Evolutionary conservation across 2,329 filamentous ascomycete species (phyloP).

Genomic region (Lomentospora prolificans): DNA sequence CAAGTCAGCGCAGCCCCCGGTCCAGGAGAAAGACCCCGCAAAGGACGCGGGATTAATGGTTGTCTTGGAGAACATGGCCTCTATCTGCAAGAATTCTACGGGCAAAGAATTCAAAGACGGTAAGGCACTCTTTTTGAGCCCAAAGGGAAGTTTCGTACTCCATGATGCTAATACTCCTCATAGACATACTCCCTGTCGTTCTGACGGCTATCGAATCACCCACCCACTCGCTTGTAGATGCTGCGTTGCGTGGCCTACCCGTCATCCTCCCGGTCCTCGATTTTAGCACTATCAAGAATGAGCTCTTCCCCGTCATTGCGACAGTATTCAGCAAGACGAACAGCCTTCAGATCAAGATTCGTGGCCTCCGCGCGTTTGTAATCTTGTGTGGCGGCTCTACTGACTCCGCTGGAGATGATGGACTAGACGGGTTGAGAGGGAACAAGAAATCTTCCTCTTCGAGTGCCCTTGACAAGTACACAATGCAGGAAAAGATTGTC

Average conservation of each 20-base stretch:
- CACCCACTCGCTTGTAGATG: conserved; percentile 82
- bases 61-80: conserved; percentile 70
- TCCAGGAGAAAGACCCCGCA: conserved; percentile 65
- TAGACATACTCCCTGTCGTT: conserved; percentile 82
- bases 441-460: conserved; percentile 48
- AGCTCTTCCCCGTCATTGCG: conserved; percentile 87
- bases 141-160: not conserved
- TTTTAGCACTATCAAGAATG: conserved; percentile 94
- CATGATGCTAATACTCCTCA: conserved; percentile 4
- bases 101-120: conserved; percentile 93
- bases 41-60: conserved; percentile 90
- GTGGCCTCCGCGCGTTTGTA: conserved; percentile 81
- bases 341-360: conserved; percentile 88
- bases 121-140: conserved; percentile 27
- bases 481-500: conserved; percentile 94
- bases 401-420: conserved; percentile 50
- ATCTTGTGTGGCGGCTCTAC: conserved; percentile 74
- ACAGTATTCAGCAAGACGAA: conserved; percentile 86
- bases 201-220: conserved; percentile 76
- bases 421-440: conserved; percentile 60
- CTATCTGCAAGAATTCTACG: conserved; percentile 69
- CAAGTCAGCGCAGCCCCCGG: conserved; percentile 38
- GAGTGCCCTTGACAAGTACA: conserved; percentile 85
- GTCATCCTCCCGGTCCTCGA: conserved; percentile 80
- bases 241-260: conserved; percentile 68